phyloP scores from a whole-genome alignment of 208 protist species.

The Trypanosoma avium region DNA sequence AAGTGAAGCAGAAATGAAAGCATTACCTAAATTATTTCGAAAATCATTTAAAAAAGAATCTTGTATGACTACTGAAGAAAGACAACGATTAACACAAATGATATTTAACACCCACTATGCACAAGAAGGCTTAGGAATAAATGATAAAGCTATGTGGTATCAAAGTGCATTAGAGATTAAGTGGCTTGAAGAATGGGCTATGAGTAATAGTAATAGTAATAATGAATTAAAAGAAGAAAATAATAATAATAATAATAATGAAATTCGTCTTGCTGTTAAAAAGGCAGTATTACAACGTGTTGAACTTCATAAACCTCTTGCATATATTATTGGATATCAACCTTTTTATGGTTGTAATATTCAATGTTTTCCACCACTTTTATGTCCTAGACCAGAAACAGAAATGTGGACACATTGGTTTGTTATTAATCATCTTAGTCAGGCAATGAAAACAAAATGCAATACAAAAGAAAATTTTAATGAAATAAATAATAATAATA shows the following conservation, averaged over 20 bases:
- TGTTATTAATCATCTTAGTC: conserved; percentile 41
- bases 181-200: conserved; percentile 81
- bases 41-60: background rate
- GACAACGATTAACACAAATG: conserved; percentile 45
- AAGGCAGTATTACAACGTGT: conserved; percentile 69
- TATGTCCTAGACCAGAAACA: conserved; percentile 84
- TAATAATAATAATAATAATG: conserved; percentile 13
- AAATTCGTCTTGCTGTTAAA: conserved; percentile 60
- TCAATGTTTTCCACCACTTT: conserved; percentile 56
- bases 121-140: conserved; percentile 21
- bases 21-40: conserved; percentile 15
- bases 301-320: conserved; percentile 80
- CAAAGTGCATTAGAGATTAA: conserved; percentile 71
- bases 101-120: conserved; percentile 68
- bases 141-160: conserved; percentile 60
- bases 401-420: conserved; percentile 90
- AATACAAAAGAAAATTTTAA: background rate
- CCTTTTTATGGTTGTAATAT: conserved; percentile 86
- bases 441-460: background rate
- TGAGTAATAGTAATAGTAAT: background rate
- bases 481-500: background rate
- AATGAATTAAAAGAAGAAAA: conserved; percentile 28
- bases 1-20: conserved; percentile 1
- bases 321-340: conserved; percentile 87
- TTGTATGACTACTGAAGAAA: conserved; percentile 41